Evolutionary conservation across 2,329 filamentous ascomycete species (phyloP).

Genomic region (Ophiostoma himal-ulmi): DNA sequence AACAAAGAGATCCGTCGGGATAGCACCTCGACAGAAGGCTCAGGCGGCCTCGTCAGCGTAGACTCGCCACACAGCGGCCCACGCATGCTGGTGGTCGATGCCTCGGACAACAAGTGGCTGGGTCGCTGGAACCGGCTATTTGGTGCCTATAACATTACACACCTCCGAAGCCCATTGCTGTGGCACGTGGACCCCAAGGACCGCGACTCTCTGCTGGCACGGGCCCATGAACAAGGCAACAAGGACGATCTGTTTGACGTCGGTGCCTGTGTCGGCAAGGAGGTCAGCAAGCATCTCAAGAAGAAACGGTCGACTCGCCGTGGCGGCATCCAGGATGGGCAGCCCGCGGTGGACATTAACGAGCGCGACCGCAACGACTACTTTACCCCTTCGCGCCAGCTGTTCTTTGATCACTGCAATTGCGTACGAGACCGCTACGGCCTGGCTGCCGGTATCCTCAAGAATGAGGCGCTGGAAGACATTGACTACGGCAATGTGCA

Average conservation of each 20-base stretch:
- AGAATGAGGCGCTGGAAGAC: constrained; percentile 54
- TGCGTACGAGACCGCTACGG: constrained; percentile 53
- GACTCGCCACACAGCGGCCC: constrained; percentile 29
- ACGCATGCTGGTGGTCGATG: constrained; percentile 60
- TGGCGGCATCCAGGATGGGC: constrained; percentile 34
- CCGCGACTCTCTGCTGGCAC: constrained; percentile 65
- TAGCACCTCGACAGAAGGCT: not conserved
- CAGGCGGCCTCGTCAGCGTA: not conserved
- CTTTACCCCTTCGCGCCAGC: constrained; percentile 55
- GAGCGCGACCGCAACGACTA: constrained; percentile 64
- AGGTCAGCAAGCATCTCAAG: constrained; percentile 72
- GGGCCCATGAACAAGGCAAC: constrained; percentile 56
- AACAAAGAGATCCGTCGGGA: constrained; percentile 29
- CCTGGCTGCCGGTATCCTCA: constrained; percentile 51
- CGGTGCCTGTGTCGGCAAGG: constrained; percentile 67
- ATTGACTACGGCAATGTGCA: not conserved
- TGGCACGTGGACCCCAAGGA: constrained; percentile 75
- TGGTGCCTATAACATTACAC: constrained; percentile 59
- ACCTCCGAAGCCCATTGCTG: constrained; percentile 74
- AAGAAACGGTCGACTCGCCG: constrained; percentile 46
- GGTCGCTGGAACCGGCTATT: constrained; percentile 65
- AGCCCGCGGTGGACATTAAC: constrained; percentile 49
- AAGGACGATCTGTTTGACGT: constrained; percentile 64
- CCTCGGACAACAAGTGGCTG: constrained; percentile 60
- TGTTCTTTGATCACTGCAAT: constrained; percentile 59